Evolutionary conservation across 2,329 filamentous ascomycete species (phyloP), one percentile per base, ranked within the genome.

Genomic region (Thermomyces lanuginosus): DNA sequence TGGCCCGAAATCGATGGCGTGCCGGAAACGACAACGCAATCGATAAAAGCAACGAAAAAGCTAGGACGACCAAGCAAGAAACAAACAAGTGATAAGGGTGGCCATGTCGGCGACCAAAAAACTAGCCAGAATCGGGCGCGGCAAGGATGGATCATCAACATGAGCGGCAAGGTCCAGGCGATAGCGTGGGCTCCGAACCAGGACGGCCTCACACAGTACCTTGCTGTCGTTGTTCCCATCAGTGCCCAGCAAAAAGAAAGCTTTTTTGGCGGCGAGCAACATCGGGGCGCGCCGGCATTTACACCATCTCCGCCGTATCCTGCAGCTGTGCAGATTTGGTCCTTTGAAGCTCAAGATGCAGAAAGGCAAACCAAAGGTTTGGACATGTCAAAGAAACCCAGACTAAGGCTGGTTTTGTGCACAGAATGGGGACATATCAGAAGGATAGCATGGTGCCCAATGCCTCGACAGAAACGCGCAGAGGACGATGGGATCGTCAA

Each of bases 321-420:
- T 9, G 56, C 60, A 8, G 59, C 58, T 2, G 56, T 74, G 16
- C 68, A 73, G 35, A 60, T 75, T 5, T 74, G 69, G 69, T 51
- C 60, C 4, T 66, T 74, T 36, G 25, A 33, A 11, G 28, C 31
- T 6, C 48, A 52, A 19, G 53, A 56, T 3, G 46, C 42, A 9
- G 29, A 43, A 21, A 40, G 45, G 4, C 39, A 43, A 2, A 44
- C 51, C 1, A 50, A 53, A 8, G 48, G 44, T 2, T 44, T 69
- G 5, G 56, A 68, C 38, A 52, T 53, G 36, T 41, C 38, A 1
- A 38, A 32, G 6, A 38, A 51, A 9, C 68, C 69, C 3, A 41
- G 44, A 22, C 50, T 72, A 21, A 50, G 51, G 14, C 37, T 61
- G 18, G 59, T 64, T 3, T 42, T 73, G n/a, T 70, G 66, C 36